Evolutionary conservation across 1,284 basidiomycete genomes (phyloP), one percentile per base, ranked within the genome.

Genomic region (Ganoderma boninense): DNA sequence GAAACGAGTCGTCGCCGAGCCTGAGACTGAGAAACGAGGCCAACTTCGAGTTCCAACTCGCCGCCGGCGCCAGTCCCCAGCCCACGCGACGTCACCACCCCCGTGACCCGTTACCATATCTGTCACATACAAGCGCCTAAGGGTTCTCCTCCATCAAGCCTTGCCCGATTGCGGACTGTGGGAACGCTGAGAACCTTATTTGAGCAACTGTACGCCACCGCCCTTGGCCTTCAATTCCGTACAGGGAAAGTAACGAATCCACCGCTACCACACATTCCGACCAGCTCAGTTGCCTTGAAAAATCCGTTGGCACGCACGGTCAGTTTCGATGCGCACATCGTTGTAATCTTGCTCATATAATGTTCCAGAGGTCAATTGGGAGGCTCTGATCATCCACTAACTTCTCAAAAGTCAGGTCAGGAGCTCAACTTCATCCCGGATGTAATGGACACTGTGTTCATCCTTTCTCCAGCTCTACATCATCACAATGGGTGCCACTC

Each of bases 401-500:
- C 29, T 18, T 69, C 42, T 56, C 69, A 64, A 73, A 72, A 73
- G 72, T 70, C 67, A 71, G 69, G 77, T 78, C 67, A 77, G 76
- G 74, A 40, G 6, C 23, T 20, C n/a, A 5, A 23, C 14, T 54
- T 10, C 16, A 7, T 35, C 14, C 52, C 6, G 38, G 49, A 8
- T 54, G 8, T 11, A 29, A 8, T 16, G 46, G 26, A 40, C 46
- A 2, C 4, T 42, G 23, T 54, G 20, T 18, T 65, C 20, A 62
- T 26, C 4, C 1, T 13, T 18, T 16, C 10, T 38, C 0, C n/a
- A 71, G 68, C 44, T 68, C 63, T 65, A 74, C 71, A 71, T 71
- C 74, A 77, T 77, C 77, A 91, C 83, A 89, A 98, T 98, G 97
- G 97, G 96, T 90, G 94, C 88, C 76, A 90, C 92, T 85, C 93